phyloP scores from a whole-genome alignment of 2,329 filamentous ascomycete species.

The Tolypocladium inflatum region DNA sequence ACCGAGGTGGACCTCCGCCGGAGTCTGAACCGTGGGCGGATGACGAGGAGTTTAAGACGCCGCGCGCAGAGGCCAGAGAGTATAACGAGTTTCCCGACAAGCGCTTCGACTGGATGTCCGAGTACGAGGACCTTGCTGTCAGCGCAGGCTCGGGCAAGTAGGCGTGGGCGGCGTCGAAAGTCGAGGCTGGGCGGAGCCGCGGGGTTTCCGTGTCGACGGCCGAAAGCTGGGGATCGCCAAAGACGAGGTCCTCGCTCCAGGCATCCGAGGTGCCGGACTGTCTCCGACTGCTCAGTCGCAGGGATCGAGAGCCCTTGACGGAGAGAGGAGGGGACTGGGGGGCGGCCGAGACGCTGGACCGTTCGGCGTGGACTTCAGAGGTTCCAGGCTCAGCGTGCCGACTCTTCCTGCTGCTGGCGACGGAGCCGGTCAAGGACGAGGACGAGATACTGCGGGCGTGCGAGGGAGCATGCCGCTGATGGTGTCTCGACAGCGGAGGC shows the following conservation, averaged over 20 bases:
- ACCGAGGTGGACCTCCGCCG: conserved; percentile 28
- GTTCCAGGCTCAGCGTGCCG: conserved; percentile 51
- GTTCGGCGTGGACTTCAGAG: conserved; percentile 46
- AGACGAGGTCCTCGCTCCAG: conserved; percentile 26
- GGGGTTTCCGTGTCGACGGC: conserved; percentile 41
- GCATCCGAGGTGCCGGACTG: conserved; percentile 32
- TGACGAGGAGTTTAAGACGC: conserved; percentile 35
- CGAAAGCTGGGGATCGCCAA: conserved; percentile 29
- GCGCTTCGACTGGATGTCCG: conserved; percentile 49
- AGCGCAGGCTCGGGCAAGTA: conserved; percentile 39
- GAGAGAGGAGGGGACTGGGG: conserved; percentile 39
- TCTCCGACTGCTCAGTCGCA: conserved; percentile 31
- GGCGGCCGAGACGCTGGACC: conserved; percentile 52
- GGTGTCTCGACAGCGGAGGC: not conserved
- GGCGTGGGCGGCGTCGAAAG: conserved; percentile 16
- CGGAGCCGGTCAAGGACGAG: conserved; percentile 24
- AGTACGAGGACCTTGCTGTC: conserved; percentile 35
- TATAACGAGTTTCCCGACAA: conserved; percentile 66
- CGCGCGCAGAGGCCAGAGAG: conserved; percentile 54
- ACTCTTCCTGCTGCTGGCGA: conserved; percentile 43
- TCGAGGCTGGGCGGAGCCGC: conserved; percentile 26
- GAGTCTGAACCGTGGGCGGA: conserved; percentile 46
- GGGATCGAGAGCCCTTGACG: conserved; percentile 30
- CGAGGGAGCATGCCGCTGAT: conserved; percentile 11
- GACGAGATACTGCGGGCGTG: conserved; percentile 34